These are phyloP conservation scores for Colletotrichum sp. DNA, from an alignment of 2,329 filamentous ascomycete species.

Conservation along the genomic window DNA sequence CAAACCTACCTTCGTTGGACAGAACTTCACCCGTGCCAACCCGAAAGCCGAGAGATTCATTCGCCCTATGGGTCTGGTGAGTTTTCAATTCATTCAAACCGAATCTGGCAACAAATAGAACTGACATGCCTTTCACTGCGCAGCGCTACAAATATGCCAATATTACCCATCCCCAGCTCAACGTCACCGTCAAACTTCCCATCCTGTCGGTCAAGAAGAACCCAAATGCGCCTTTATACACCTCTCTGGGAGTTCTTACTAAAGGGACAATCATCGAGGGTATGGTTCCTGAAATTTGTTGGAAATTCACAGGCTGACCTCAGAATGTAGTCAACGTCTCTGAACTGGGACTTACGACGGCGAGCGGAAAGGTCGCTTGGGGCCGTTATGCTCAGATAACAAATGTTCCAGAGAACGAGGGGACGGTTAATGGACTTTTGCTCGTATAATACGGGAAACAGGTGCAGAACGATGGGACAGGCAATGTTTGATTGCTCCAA, in stretches of 20 bases:
- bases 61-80: slow-evolving; percentile 46
- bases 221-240: slow-evolving; percentile 81
- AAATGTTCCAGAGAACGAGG: no score
- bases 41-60: slow-evolving; percentile 50
- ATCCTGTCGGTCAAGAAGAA: slow-evolving; percentile 72
- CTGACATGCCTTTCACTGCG: slow-evolving; percentile 23
- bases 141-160: slow-evolving; percentile 56
- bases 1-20: slow-evolving; percentile 88
- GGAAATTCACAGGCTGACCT: neutral
- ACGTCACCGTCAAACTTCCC: slow-evolving; percentile 68
- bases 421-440: no score
- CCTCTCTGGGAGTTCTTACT: slow-evolving; percentile 87
- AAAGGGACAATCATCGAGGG: slow-evolving; percentile 63
- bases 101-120: neutral
- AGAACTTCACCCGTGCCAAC: neutral
- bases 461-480: neutral
- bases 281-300: neutral
- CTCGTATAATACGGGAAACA: neutral
- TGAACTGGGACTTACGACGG: slow-evolving; percentile 89
- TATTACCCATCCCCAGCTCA: slow-evolving; percentile 76
- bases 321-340: slow-evolving; percentile 74
- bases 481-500: neutral
- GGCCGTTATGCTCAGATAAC: slow-evolving; percentile 32
- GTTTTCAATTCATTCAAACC: neutral
- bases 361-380: slow-evolving; percentile 93